phyloP scores from a whole-genome alignment of 768 basidiomycete species.

The Mycena albidolilacea region DNA sequence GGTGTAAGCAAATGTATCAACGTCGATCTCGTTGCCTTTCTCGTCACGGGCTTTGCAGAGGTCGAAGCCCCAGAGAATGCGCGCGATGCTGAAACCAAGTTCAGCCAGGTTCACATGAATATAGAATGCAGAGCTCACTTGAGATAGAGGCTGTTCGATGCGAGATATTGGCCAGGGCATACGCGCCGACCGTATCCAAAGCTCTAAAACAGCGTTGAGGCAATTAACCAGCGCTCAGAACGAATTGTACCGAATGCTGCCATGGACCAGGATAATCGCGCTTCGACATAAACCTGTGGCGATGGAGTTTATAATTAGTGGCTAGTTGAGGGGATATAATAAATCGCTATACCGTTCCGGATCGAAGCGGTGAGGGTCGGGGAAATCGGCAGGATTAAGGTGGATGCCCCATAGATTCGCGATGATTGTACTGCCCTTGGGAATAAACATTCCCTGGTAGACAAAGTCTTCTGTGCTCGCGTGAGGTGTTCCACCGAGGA shows the following conservation, averaged over 20 bases:
- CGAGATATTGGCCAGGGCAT: conserved; percentile 36
- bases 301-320: neutral
- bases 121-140: conserved; percentile 14
- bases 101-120: neutral
- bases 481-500: conserved; percentile 54
- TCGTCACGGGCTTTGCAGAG: conserved; percentile 35
- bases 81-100: conserved; percentile 28
- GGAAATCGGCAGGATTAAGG: conserved; percentile 36
- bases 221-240: neutral
- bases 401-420: conserved; percentile 49
- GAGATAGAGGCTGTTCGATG: conserved; percentile 34
- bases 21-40: conserved; percentile 29
- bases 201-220: neutral
- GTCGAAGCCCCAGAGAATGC: conserved; percentile 38
- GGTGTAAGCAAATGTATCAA: conserved; percentile 40
- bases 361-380: conserved; percentile 37
- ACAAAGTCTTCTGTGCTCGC: conserved; percentile 55
- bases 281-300: conserved; percentile 32
- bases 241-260: conserved; percentile 35
- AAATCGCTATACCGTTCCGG: conserved; percentile 27
- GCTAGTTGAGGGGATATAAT: too few relatives aligned
- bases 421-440: conserved; percentile 54
- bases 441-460: conserved; percentile 58
- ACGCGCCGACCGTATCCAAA: conserved; percentile 40
- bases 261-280: conserved; percentile 39